Base-by-base conservation (phyloP, 2,329 filamentous ascomycete species). In the Akanthomyces muscarius region DNA sequence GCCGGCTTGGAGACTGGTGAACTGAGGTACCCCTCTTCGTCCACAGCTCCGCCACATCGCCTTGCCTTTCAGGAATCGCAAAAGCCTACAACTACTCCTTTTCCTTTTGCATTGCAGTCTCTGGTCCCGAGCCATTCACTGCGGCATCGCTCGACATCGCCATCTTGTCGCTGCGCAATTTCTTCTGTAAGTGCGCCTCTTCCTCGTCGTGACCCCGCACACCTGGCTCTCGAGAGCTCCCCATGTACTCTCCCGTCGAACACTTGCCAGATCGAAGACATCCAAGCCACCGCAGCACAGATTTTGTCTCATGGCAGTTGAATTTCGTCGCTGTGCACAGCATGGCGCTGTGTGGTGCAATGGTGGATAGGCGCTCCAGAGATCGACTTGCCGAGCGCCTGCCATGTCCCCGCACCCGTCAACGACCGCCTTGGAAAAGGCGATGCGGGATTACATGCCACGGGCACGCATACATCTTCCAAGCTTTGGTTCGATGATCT, bases 391-490 rank as follows among this genome's bases (percentile, higher is more conserved):
- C 7, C 44, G 28, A 25, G 16, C 44, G 21, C 30, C 55, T 4
- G 44, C 25, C 55, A 58, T 14, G 8, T 38, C 55, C 33, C 55
- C 55, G 21, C 54, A 45, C n/a, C 54, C 6, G 16, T 23, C 28
- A 36, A 48, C 42, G 45, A 52, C 10, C 18, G 36, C 28, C 5
- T 25, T 47, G 54, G 33, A 48, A 18, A 48, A n/a, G 21, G 28
- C n/a, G 44, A 58, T 58, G 55, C 55, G 55, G 55, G n/a, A 58
- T 58, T 58, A 58, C 55, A 58, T 38, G 44, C 13, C 30, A 50
- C 13, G 13, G 30, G 14, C 55, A 23, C 36, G 25, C 5, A 28
- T 7, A 54, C 25, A 30, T 58, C 28, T 38, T 16, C 28, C 28
- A 47, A 16, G 18, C 50, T 4, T 47, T 47, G 59, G 16, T 16